A percentile compares a stretch with the other conserved stretches of the same genome.
Conservation (phyloP, 306 rosid species). For the Sindora glabra region DNA sequence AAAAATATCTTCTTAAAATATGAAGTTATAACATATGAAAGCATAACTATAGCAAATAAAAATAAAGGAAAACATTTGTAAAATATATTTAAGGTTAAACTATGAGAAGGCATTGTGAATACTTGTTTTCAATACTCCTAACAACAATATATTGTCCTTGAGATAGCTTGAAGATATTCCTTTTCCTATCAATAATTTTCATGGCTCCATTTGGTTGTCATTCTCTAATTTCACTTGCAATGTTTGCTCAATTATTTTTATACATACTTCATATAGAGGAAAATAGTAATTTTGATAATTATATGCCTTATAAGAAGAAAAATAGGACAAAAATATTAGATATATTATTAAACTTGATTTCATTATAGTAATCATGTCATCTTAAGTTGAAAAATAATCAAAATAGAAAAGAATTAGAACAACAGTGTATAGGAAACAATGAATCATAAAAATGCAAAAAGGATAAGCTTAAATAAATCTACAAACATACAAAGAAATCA, state of each 20-base stretch:
- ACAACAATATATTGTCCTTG: conserved; percentile 95
- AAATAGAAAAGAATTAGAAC: no score
- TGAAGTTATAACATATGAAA: no score
- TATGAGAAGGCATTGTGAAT: conserved; percentile 61
- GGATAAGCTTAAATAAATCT: no score
- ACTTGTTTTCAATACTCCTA: conserved; percentile 74
- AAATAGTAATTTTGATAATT: not conserved
- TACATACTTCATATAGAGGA: not conserved
- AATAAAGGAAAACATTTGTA: no score
- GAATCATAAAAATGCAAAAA: no score
- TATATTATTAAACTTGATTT: not conserved
- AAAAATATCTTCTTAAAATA: no score
- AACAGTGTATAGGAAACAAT: no score
- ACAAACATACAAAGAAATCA: no score
- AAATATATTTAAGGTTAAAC: no score
- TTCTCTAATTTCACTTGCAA: conserved; percentile 93
- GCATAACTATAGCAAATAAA: no score
- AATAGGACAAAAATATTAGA: not conserved
- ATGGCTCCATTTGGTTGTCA: conserved; percentile 82
- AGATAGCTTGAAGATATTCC: conserved; percentile 83
- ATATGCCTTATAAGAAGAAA: not conserved
- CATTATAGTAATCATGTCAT: no score
- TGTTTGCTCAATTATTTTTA: conserved; percentile 7
- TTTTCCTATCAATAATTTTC: conserved; percentile 87
- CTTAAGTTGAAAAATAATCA: not conserved